Evolutionary conservation across 345 rosid species (phyloP), one percentile per base, ranked within the genome.

Genomic region (Heritiera littoralis): DNA sequence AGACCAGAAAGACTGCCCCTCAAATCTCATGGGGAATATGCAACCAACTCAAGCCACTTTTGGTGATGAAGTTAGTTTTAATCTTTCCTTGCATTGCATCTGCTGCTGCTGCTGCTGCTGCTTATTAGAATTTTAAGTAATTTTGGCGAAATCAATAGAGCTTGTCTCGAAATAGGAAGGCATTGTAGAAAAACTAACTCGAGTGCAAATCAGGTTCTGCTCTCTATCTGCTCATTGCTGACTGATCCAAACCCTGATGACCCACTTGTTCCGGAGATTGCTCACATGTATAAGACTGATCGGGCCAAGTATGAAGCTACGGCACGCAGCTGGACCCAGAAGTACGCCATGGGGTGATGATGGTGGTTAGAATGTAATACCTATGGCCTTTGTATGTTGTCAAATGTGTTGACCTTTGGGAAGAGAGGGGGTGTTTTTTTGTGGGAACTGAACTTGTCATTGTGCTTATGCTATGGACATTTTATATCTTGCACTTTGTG

Each of bases 171-270:
- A 23, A 43, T 55, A 5, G 20, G 55, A 32, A 72, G 12, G 49
- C 13, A 13, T 60, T 55, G 51, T 58, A 41, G 66, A 65, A 49
- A 51, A 43, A 32, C 40, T 52, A 64, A 63, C 40, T 48, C 65
- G 30, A 4, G 78, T 61, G 56, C 15, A 2, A 55, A 45, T 66
- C 88, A 83, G 85, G 85, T 84, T 43, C 77, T 86, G 74, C 86
- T 86, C 74, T 83, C 88, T 7, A 86, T 86, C 79, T 86, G 88
- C 79, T 86, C 86, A 1, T 73, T 86, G 82, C 77, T 86, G 58
- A 84, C 85, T 7, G 86, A 86, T 74, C 88, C 88, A 75, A 86
- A 86, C 66, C 86, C 88, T 1, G 88, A 86, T 17, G 88, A 86
- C 61, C 88, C 88, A 23, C 86, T 86, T 58, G 88, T 83, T n/a